These are phyloP conservation scores for Boletus sensibilis DNA, from an alignment of 768 basidiomycete genomes.

Conservation along the genomic window DNA sequence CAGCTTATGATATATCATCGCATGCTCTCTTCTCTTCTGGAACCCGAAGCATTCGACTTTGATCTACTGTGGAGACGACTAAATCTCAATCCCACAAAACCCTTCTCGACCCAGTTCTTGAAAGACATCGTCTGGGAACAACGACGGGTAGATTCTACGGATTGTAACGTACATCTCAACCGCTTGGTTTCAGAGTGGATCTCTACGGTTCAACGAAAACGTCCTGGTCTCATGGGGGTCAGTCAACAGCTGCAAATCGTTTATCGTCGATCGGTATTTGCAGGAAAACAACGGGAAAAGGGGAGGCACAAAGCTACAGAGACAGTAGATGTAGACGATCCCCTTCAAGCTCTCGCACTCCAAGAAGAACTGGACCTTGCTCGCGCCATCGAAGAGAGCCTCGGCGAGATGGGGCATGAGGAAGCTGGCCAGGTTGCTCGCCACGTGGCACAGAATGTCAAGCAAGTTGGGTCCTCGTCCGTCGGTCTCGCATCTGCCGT, in stretches of 20 bases:
- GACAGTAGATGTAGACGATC: constrained; percentile 6
- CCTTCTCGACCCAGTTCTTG: constrained; percentile 54
- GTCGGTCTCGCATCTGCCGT: neutral
- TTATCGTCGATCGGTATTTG: constrained; percentile 34
- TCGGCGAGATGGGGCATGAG: constrained; percentile 27
- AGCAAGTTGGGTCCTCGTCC: constrained; percentile 5
- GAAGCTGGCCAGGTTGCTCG: constrained; percentile 5
- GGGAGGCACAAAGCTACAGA: constrained; percentile 3
- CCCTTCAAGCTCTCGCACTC: constrained; percentile 15
- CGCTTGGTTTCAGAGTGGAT: constrained; percentile 36
- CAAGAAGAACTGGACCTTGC: constrained; percentile 45
- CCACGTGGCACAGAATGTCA: constrained; percentile 5
- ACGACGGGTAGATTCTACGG: constrained; percentile 18
- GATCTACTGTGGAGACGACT: constrained; percentile 49
- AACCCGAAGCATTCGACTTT: constrained; percentile 50
- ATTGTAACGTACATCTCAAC: constrained; percentile 28
- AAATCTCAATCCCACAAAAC: constrained; percentile 39
- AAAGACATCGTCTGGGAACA: constrained; percentile 22
- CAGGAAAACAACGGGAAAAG: neutral
- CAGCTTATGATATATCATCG: constrained; percentile 80
- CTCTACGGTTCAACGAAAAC: constrained; percentile 17
- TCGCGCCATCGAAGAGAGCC: constrained; percentile 47
- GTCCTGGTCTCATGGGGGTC: constrained; percentile 30
- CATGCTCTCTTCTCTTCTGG: constrained; percentile 54
- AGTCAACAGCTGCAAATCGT: constrained; percentile 39